Evolutionary conservation across 2,329 filamentous ascomycete species (phyloP).

Genomic region (Fusarium temperatum): DNA sequence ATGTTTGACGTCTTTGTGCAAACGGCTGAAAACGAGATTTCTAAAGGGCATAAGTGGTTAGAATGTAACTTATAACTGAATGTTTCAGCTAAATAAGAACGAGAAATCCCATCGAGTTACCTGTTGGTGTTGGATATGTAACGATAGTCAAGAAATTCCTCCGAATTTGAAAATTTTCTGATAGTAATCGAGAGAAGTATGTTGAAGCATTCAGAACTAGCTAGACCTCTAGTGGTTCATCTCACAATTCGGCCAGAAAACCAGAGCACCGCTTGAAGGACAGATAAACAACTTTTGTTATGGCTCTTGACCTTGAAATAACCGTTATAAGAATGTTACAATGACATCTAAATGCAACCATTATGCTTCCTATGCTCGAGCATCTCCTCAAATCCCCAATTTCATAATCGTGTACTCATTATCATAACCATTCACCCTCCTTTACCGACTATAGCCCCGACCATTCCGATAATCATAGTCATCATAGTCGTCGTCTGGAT

Average conservation of each 20-base stretch:
- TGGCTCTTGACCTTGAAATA: neutral
- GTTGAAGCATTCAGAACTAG: neutral
- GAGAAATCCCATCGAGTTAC: neutral
- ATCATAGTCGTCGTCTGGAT: conserved; percentile 10
- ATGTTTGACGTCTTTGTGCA: conserved; percentile 79
- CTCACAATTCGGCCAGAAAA: no score
- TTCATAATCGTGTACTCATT: neutral
- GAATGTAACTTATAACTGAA: neutral
- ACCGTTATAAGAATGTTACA: neutral
- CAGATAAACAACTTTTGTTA: neutral
- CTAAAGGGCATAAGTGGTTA: neutral
- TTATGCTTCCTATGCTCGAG: neutral
- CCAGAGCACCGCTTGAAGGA: neutral
- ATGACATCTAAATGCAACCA: neutral
- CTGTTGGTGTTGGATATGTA: no score
- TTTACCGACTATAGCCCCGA: conserved; percentile 23
- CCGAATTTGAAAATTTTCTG: no score
- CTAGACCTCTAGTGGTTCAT: neutral
- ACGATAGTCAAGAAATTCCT: neutral
- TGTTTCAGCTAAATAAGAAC: neutral
- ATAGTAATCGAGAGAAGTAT: neutral
- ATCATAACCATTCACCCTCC: neutral
- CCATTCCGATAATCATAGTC: conserved; percentile 13
- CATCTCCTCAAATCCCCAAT: neutral
- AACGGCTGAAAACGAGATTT: conserved; percentile 58